Evolutionary conservation across 441 rosid species (phyloP), one percentile per base, ranked within the genome.

Genomic region (Croton laevigatus): DNA sequence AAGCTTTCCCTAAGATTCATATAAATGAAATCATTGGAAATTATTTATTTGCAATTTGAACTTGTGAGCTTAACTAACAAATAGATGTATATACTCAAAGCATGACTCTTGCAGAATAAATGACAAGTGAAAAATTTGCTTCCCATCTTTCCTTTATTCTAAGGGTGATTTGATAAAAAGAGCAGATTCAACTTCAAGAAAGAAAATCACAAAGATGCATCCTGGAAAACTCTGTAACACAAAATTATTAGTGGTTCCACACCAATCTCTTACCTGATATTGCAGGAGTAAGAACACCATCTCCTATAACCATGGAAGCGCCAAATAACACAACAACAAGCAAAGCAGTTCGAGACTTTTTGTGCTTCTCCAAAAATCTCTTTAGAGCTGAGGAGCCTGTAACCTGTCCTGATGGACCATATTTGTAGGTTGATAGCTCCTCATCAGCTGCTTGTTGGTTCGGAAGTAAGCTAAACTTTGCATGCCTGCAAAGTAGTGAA

Each of bases 371-470:
- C 78, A 89, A 57, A 76, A 87, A 82, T 80, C 85, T 86, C 81
- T 81, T 88, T 48, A 91, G 79, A 3, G 83, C 80, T 73, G 93
- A 83, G 49, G 89, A 71, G 71, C 75, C 27, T 11, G 36, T 68
- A 76, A 68, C 48, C 46, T 80, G 81, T 10, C 77, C 54, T 54
- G 88, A 80, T 19, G 85, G 90, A 36, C 83, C 90, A 81, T 78
- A 88, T 64, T 81, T 94, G 80, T 89, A 94, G 69, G 97, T 32
- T 36, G 94, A 87, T 59, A 94, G 94, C 85, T 94, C 98, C 83
- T 91, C 98, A 60, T 94, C 97, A 73, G 97, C 97, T 57, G 95
- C 91, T 81, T 94, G 98, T 79, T 90, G 97, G 83, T 94, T 91
- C 23, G 93, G 93, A 81, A 94, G 97, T 72, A 94, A 82, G 78